Base-by-base conservation (phyloP, 176 grass and related monocot genomes). In the Puya raimondii region DNA sequence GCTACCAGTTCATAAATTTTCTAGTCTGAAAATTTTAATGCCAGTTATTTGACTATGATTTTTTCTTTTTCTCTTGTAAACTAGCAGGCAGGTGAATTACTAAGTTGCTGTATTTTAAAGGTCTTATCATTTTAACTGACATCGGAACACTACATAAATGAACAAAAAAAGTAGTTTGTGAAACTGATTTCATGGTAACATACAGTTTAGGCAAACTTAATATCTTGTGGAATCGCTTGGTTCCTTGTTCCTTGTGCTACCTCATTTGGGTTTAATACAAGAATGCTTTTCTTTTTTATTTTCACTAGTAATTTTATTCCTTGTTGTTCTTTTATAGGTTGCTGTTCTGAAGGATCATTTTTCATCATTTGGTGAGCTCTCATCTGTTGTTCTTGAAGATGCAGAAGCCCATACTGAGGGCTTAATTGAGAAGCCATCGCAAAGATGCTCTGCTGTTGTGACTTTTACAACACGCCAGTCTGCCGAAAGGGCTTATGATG, bases 331-430 rank as follows among this genome's bases (percentile, higher is more conserved):
- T 47, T 75, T 26, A 54, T 85, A 99, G 94, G 84, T 93, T 70
- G 82, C 82, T 79, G 56, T 80, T 69, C 82, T 99, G 75, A 85
- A 76, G 72, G 94, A 93, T 69, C 89, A 99, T 82, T 99, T 99
- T 18, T 70, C 87, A 73, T 85, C 84, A 67, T 99, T 93, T 67
- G 94, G 94, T 53, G 90, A 91, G 64, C 71, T 99, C 63, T 79
- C 87, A 51, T 93, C 87, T 81, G 67, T 99, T 79, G 69, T 81
- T 56, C 68, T 99, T 57, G 87, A 99, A 85, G 77, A 86, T 9
- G 79, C 75, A 2, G 87, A 83, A 79, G 74, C 74, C 22, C 70
- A 83, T 70, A 90, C 72, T 50, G 64, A 81, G 77, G 83, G 87
- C 83, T 82, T 75, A 64, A 73, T 77, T 26, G 76, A 80, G 70